Conservation (phyloP, 164 flowering plant genomes). For the Vitis labrusca region DNA sequence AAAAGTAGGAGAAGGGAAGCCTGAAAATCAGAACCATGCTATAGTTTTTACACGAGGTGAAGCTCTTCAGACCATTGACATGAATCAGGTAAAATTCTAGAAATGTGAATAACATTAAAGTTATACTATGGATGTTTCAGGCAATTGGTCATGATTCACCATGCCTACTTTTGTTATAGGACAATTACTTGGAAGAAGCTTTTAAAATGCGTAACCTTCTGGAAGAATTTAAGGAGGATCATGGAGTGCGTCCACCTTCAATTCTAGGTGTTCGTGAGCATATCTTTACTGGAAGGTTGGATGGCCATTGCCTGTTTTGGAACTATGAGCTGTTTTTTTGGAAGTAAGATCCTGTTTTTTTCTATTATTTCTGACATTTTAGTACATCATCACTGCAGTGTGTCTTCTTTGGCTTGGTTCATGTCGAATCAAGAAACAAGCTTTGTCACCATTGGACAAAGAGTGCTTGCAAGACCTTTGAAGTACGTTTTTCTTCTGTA, state of each 20-base stretch:
- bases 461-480: constrained; percentile 94
- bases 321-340: neutral
- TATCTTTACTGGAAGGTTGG: constrained; percentile 98
- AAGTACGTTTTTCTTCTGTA: constrained; percentile 51
- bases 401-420: constrained; percentile 97
- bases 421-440: constrained; percentile 99
- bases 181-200: constrained; percentile 99
- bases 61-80: constrained; percentile 97
- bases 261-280: constrained; percentile 97
- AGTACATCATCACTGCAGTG: constrained; percentile 54
- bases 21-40: constrained; percentile 99
- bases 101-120: neutral
- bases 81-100: constrained; percentile 75
- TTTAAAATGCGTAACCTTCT: constrained; percentile 97
- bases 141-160: constrained; percentile 6
- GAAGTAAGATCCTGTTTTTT: neutral
- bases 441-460: constrained; percentile 96
- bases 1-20: constrained; percentile 97
- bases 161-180: constrained; percentile 41
- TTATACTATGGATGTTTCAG: neutral
- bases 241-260: constrained; percentile 88
- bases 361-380: constrained; percentile 14
- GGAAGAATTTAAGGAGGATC: constrained; percentile 92
- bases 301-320: neutral
- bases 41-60: constrained; percentile 91